Evolutionary conservation across 2,329 filamentous ascomycete species (phyloP), one percentile per base, ranked within the genome.

Genomic region (Colletotrichum incanum): DNA sequence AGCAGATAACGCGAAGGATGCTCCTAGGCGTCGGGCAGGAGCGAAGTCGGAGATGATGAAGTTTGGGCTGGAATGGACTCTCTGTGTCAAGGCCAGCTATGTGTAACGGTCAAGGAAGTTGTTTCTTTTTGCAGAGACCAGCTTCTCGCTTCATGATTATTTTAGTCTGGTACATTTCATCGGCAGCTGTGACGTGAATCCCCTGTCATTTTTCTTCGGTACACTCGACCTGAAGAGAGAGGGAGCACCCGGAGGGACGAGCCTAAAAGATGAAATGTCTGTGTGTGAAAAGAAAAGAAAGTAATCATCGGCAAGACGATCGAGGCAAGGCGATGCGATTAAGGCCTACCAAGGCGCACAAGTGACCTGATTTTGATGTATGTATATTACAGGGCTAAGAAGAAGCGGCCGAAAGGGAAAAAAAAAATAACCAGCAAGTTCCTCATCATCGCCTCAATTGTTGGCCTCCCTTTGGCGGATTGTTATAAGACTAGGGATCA

Each of bases 341-440:
- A 41, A 31, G 28, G 28, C 34, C 23, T 23, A 5, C 39, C 12
- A 20, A 6, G 23, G 9, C 18, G 18, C 18, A 2, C 1, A 50
- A 12, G 28, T 71, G 34, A 54, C 39, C 39, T 34, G 26, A 62
- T 67, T 20, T 9, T 49, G 31, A 61, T 67, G 60, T 20, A 43
- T 5, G 41, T 41, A 49, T 41, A 11, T 12, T 41, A 41, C 47
- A 47, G 23, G 23, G 26, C 20, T 5, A 1, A 41, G 20, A 23
- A 7, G 41, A 55, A 5, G 9, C n/a, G 52, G 12, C 3, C 7
- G 11, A 26, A 31, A 28, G 16, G n/a, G 52, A 45, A 37, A 43
- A 23, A 16, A 45, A 54, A 1, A 45, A 34, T 6, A 11, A 20
- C 23, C 1, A 23, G 14, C 11, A 14, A 20, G 9, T 26, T 20